phyloP scores from a whole-genome alignment of 371 early-diverging fungal species.

The Mortierella sp. region DNA sequence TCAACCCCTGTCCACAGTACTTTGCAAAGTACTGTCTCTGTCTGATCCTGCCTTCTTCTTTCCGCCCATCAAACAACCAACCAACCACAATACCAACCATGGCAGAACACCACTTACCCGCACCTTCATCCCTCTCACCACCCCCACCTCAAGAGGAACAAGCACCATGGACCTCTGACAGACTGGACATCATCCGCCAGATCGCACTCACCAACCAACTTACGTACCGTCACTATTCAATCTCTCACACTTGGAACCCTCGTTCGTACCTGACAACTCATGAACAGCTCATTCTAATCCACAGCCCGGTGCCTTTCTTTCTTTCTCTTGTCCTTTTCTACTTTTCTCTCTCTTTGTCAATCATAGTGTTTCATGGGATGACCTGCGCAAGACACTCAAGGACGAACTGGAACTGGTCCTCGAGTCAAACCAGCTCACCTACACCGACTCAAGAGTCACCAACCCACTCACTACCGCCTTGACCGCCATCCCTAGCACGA shows the following conservation, averaged over 20 bases:
- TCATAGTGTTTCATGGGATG: slow-evolving; percentile 30
- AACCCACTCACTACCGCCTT: slow-evolving; percentile 34
- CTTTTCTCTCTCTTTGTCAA: not conserved
- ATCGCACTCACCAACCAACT: slow-evolving; percentile 51
- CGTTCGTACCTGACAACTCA: not conserved
- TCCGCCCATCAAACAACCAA: not conserved
- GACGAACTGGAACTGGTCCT: slow-evolving; percentile 29
- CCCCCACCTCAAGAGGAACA: not conserved
- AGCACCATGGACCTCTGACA: not conserved
- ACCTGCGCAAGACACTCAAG: slow-evolving; percentile 24
- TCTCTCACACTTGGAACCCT: not conserved
- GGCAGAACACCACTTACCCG: slow-evolving; percentile 5
- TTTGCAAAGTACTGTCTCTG: too few relatives aligned
- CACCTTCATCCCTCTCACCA: not conserved
- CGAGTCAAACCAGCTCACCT: slow-evolving; percentile 30
- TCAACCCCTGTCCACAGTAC: too few relatives aligned
- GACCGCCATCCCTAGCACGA: not conserved
- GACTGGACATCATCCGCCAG: slow-evolving; percentile 32
- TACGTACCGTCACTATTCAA: slow-evolving; percentile 18
- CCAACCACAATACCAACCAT: not conserved
- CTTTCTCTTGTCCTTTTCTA: not conserved
- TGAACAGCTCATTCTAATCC: not conserved
- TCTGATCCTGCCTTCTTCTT: not conserved
- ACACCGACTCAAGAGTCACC: slow-evolving; percentile 36
- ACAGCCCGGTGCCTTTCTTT: not conserved